Base-by-base conservation (phyloP, 1,284 basidiomycete species). In the Hypsizygus ulmarius region DNA sequence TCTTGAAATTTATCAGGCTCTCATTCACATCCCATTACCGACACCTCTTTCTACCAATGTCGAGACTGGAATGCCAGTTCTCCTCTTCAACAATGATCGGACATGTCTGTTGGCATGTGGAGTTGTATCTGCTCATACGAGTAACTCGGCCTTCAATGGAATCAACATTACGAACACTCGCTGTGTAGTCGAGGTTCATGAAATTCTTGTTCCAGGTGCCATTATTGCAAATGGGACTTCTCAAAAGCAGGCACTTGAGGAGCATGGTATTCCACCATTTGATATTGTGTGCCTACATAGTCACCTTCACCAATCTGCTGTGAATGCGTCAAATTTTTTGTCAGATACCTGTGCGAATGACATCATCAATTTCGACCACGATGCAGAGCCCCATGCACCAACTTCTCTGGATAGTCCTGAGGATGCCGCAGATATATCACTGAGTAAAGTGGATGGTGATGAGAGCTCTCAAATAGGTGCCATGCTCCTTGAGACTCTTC, bases 181-280 rank as follows among this genome's bases (percentile, higher is more conserved):
- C n/a, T 42, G 47, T 5, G 29, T 51, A 16, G 45, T 59, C 2
- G 27, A 45, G 3, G 39, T 56, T 18, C 36, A 44, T 12, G 32
- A 56, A 19, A 41, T 56, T 27, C 38, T 45, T 14, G 35, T 55
- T 18, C 54, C 48, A 16, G 48, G 43, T 12, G 49, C 53, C 30
- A 15, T 51, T 1, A 35, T 60, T 9, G 18, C 37, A 1, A 44
- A 27, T 12, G 12, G 34, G 4, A 38, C 41, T 8, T 42, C 52
- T 41, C 14, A 45, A 7, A 42, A 52, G 10, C 40, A 39, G 8
- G 10, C 44, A 11, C 47, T 56, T 8, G 32, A 39, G 12, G 41
- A 28, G 11, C 54, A 50, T 50, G 57, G 55, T 3, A 2, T 12
- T 19, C 10, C 40, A 14, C 48, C 52, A 30, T 60, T 56, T 29